phyloP scores from a whole-genome alignment of 2,329 filamentous ascomycete species.

The Aspergillus sojae region DNA sequence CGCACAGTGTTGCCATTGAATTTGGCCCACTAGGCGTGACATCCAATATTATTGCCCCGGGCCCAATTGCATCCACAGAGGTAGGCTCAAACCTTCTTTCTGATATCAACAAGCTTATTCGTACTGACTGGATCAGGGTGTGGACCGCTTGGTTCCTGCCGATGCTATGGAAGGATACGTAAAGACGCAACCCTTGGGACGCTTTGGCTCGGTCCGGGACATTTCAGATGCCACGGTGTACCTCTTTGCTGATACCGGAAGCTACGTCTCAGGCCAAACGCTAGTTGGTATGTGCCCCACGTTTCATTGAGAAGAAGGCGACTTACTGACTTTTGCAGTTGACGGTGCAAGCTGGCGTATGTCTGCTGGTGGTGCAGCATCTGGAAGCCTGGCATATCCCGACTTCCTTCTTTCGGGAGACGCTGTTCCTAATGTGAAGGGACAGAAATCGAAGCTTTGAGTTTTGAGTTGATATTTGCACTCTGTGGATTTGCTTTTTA shows the following conservation, averaged over 20 bases:
- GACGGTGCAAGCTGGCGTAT: constrained; percentile 47
- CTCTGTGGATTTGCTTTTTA: not conserved
- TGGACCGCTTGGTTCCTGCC: constrained; percentile 64
- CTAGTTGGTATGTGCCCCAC: constrained; percentile 60
- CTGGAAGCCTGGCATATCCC: constrained; percentile 54
- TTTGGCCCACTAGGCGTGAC: constrained; percentile 86
- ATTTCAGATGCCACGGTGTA: constrained; percentile 92
- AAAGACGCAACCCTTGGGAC: constrained; percentile 68
- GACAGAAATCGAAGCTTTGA: constrained; percentile 58
- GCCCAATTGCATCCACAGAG: constrained; percentile 83
- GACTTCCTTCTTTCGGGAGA: constrained; percentile 61
- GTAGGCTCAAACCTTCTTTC: constrained; percentile 20
- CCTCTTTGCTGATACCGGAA: constrained; percentile 81
- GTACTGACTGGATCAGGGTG: constrained; percentile 50
- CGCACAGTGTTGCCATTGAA: constrained; percentile 78
- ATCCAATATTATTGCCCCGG: constrained; percentile 86
- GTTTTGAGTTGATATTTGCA: constrained; percentile 34
- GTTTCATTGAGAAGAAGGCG: not conserved
- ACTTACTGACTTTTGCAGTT: constrained; percentile 29
- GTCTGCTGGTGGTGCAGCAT: constrained; percentile 30
- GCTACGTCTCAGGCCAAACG: constrained; percentile 81
- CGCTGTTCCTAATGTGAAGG: constrained; percentile 60
- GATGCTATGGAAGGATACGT: constrained; percentile 52
- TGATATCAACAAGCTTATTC: not conserved
- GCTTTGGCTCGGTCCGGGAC: constrained; percentile 79